phyloP scores from a whole-genome alignment of 2,329 filamentous ascomycete genomes.

The Fusarium zealandicum region DNA sequence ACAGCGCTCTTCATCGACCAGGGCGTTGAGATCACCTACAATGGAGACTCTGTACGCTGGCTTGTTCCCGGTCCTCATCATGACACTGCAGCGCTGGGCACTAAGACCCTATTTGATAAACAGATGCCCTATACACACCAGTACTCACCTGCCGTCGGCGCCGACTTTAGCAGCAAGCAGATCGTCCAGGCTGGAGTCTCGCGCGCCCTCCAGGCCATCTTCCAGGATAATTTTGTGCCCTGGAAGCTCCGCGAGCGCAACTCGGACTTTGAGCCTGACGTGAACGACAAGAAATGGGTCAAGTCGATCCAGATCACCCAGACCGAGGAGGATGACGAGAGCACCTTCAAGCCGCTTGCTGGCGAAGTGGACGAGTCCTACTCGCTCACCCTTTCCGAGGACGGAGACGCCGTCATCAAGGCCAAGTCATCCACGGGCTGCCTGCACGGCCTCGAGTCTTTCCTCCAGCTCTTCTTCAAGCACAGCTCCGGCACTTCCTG shows the following conservation, averaged over 20 bases:
- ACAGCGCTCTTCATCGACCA: slow-evolving; percentile 61
- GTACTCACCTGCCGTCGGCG: slow-evolving; percentile 50
- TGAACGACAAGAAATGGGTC: slow-evolving; percentile 57
- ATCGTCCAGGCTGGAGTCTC: slow-evolving; percentile 64
- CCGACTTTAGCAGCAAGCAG: slow-evolving; percentile 56
- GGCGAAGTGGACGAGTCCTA: slow-evolving; percentile 80
- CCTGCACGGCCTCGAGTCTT: slow-evolving; percentile 76
- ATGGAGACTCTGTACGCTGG: slow-evolving; percentile 63
- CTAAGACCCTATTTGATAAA: slow-evolving; percentile 46
- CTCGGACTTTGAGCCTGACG: slow-evolving; percentile 68
- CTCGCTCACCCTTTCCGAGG: slow-evolving; percentile 63
- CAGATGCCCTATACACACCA: slow-evolving; percentile 59
- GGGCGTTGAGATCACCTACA: slow-evolving; percentile 63
- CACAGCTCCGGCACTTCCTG: slow-evolving; percentile 63
- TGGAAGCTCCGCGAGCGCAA: slow-evolving; percentile 78
- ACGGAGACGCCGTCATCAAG: slow-evolving; percentile 67
- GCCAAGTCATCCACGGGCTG: slow-evolving; percentile 74
- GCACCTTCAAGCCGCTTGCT: slow-evolving; percentile 65
- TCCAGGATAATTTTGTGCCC: slow-evolving; percentile 73
- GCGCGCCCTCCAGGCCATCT: slow-evolving; percentile 69
- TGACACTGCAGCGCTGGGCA: slow-evolving; percentile 22
- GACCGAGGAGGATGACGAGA: slow-evolving; percentile 58
- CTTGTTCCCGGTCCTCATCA: slow-evolving; percentile 43
- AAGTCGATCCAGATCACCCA: slow-evolving; percentile 68
- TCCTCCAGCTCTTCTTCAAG: slow-evolving; percentile 80